These are phyloP conservation scores for Apiospora saccharicola DNA, from an alignment of 2,329 filamentous ascomycete species.

Conservation along the genomic window DNA sequence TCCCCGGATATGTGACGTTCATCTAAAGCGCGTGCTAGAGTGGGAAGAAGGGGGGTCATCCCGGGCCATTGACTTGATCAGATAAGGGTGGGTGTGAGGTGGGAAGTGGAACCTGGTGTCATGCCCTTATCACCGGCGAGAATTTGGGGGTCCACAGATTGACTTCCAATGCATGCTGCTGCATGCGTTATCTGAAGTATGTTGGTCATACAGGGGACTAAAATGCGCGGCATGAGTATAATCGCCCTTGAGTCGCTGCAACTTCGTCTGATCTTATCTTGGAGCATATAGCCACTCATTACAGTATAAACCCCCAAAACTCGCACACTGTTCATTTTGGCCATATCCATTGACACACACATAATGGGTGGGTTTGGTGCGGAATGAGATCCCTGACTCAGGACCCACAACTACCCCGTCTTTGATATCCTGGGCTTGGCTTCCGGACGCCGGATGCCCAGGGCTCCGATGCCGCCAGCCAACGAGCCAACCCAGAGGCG, in stretches of 20 bases:
- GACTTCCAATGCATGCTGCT: neutral
- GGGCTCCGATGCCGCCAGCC: neutral
- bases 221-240: neutral
- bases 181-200: neutral
- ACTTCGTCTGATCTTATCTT: neutral
- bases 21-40: neutral
- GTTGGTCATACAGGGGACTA: constrained; percentile 5
- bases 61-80: neutral
- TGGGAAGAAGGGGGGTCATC: neutral
- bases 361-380: neutral
- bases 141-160: neutral
- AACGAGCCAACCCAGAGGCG: neutral
- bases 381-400: neutral
- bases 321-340: neutral
- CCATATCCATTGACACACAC: neutral
- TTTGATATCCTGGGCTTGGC: neutral
- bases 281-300: neutral
- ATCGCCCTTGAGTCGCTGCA: neutral
- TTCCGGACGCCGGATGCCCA: neutral
- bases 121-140: neutral
- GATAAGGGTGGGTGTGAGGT: neutral
- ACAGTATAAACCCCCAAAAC: neutral
- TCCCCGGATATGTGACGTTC: neutral
- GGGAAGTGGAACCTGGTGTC: neutral
- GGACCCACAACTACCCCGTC: neutral